Evolutionary conservation across 2,329 filamentous ascomycete species (phyloP).

Genomic region (Epichloe uncinata): DNA sequence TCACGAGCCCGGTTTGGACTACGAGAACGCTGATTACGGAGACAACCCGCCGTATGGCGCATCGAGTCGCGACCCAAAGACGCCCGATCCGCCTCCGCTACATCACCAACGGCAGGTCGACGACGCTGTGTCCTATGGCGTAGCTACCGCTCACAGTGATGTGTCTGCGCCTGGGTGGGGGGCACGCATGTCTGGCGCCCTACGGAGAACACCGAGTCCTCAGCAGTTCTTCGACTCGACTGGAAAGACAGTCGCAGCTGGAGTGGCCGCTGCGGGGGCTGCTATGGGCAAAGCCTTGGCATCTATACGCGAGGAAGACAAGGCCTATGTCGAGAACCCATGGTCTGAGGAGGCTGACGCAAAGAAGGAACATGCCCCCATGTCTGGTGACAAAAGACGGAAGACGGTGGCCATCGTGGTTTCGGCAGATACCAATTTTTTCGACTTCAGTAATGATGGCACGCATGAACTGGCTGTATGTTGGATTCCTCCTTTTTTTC

Average conservation of each 20-base stretch:
- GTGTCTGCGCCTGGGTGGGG: constrained; percentile 42
- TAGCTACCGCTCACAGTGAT: constrained; percentile 15
- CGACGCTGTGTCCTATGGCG: constrained; percentile 30
- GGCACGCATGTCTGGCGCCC: constrained; percentile 64
- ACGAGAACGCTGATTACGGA: constrained; percentile 36
- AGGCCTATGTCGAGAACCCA: constrained; percentile 69
- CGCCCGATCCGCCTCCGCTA: constrained; percentile 24
- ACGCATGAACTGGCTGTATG: constrained; percentile 73
- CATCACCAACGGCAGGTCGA: constrained; percentile 4
- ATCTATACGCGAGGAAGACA: constrained; percentile 74
- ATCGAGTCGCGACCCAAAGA: constrained; percentile 19
- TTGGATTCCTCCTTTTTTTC: constrained; percentile 8
- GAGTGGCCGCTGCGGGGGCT: constrained; percentile 70
- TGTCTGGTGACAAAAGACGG: constrained; percentile 35
- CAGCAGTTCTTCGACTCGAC: constrained; percentile 81
- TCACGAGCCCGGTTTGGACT: constrained; percentile 35
- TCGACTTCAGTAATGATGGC: constrained; percentile 44
- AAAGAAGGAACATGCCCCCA: constrained; percentile 33
- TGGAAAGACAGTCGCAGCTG: constrained; percentile 66
- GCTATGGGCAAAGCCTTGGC: constrained; percentile 71
- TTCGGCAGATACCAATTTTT: constrained; percentile 56
- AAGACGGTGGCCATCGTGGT: constrained; percentile 83
- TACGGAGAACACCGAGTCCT: constrained; percentile 72
- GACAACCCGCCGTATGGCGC: constrained; percentile 38
- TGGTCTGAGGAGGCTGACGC: constrained; percentile 86